Percentiles rank a stretch among this genome's conserved stretches.
These are phyloP conservation scores for Uronychia binucleata DNA, from an alignment of 73 alveolate genomes.

Conservation along the genomic window DNA sequence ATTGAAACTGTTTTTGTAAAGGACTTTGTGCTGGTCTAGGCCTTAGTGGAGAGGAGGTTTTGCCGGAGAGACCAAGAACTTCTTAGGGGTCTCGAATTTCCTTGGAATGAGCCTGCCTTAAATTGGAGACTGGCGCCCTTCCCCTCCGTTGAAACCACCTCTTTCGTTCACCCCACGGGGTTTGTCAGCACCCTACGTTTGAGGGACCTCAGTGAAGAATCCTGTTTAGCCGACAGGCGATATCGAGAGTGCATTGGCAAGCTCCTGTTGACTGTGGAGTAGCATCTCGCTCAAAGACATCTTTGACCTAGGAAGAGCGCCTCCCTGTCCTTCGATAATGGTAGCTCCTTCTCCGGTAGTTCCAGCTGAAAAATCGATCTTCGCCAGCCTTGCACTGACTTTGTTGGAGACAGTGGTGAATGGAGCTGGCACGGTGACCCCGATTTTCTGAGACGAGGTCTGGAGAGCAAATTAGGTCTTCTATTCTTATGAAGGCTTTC, in stretches of 20 bases:
- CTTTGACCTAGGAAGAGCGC: too few relatives aligned
- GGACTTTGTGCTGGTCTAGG: neutral
- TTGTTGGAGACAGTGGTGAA: too few relatives aligned
- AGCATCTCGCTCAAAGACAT: too few relatives aligned
- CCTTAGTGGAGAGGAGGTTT: neutral
- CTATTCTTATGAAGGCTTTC: too few relatives aligned
- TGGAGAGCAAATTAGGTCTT: too few relatives aligned
- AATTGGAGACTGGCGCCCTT: neutral
- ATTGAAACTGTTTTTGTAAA: neutral
- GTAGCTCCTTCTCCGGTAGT: neutral
- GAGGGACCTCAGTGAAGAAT: neutral
- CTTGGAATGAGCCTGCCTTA: neutral
- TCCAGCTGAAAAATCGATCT: neutral
- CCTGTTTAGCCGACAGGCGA: neutral
- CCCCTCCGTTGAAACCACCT: neutral
- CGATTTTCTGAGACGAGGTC: too few relatives aligned
- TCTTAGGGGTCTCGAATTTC: neutral
- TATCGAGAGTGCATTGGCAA: neutral
- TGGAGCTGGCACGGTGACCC: too few relatives aligned
- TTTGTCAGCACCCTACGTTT: neutral
- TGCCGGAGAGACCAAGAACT: neutral
- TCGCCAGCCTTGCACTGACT: neutral
- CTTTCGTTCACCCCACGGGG: neutral
- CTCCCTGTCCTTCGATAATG: neutral
- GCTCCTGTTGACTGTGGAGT: neutral